A percentile compares a stretch with the other conserved stretches of the same genome.
Evolutionary conservation across 176 grass and related monocot genomes (phyloP).

Genomic region (Cenchrus americanus): DNA sequence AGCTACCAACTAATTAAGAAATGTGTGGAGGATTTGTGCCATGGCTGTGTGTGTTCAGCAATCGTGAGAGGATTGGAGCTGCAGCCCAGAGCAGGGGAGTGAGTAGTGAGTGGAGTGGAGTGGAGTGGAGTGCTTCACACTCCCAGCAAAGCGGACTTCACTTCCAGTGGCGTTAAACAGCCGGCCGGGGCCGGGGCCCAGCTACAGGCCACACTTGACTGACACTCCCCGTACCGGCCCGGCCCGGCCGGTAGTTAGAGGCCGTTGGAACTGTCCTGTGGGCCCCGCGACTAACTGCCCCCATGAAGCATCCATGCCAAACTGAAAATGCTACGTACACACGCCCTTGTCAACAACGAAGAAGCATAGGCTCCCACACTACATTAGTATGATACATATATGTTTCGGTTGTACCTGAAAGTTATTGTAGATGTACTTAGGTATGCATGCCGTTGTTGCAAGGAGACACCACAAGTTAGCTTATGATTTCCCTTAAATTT

Average conservation of each 20-base stretch:
- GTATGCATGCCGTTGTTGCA: not conserved
- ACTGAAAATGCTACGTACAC: not conserved
- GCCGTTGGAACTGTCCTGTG: conserved; percentile 44
- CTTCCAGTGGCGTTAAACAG: conserved; percentile 53
- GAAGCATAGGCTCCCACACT: not conserved
- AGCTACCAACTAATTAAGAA: conserved; percentile 29
- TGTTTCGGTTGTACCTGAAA: conserved; percentile 29
- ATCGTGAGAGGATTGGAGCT: not conserved
- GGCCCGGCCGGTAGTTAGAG: conserved; percentile 26
- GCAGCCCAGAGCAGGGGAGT: not conserved
- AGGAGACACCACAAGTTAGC: not conserved
- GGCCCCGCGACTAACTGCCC: conserved; percentile 34
- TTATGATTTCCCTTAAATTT: too few relatives aligned
- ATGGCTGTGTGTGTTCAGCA: not conserved
- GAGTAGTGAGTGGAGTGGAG: conserved; percentile 16
- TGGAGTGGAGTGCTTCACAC: conserved; percentile 67
- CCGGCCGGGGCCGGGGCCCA: not conserved
- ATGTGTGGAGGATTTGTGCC: not conserved
- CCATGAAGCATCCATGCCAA: conserved; percentile 5
- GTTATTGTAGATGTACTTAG: not conserved
- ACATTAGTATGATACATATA: not conserved
- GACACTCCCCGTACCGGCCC: not conserved
- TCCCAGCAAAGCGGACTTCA: conserved; percentile 64
- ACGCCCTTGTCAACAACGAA: not conserved
- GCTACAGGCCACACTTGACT: conserved; percentile 2